These are phyloP conservation scores for Fraxinus paxiana DNA, from an alignment of 305 asterid species.

Conservation along the genomic window DNA sequence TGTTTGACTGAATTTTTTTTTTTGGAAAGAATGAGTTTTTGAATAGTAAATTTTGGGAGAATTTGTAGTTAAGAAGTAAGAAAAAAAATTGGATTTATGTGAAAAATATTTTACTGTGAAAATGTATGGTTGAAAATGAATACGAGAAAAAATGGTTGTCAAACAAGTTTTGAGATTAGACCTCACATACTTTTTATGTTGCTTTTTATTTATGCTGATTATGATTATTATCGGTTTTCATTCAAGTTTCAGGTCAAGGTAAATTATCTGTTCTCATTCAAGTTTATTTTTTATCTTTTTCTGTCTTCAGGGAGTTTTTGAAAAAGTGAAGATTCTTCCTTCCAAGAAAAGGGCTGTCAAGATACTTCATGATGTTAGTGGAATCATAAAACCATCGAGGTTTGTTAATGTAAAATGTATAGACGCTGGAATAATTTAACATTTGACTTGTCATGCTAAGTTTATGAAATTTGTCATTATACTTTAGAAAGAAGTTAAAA, in stretches of 20 bases:
- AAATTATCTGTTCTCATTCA: background rate
- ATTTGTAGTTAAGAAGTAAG: background rate
- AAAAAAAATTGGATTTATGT: background rate
- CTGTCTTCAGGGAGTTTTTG: constrained; percentile 55
- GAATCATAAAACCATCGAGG: constrained; percentile 85
- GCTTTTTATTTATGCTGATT: background rate
- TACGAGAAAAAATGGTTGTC: background rate
- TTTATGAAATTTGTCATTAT: background rate
- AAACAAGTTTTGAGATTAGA: background rate
- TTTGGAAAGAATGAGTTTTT: background rate
- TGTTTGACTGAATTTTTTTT: background rate
- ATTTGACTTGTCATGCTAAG: background rate
- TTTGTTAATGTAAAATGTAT: constrained; percentile 25
- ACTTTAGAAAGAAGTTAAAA: background rate
- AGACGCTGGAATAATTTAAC: background rate
- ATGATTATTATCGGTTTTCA: background rate
- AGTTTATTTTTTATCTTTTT: background rate
- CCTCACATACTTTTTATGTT: background rate
- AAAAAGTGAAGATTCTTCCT: constrained; percentile 65
- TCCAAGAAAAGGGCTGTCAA: constrained; percentile 64
- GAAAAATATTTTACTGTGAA: background rate
- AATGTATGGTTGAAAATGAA: background rate
- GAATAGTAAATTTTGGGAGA: background rate
- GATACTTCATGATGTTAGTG: constrained; percentile 69
- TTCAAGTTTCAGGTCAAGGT: constrained; percentile 2